Conservation (phyloP, 441 rosid species). For the Geranium incanum region DNA sequence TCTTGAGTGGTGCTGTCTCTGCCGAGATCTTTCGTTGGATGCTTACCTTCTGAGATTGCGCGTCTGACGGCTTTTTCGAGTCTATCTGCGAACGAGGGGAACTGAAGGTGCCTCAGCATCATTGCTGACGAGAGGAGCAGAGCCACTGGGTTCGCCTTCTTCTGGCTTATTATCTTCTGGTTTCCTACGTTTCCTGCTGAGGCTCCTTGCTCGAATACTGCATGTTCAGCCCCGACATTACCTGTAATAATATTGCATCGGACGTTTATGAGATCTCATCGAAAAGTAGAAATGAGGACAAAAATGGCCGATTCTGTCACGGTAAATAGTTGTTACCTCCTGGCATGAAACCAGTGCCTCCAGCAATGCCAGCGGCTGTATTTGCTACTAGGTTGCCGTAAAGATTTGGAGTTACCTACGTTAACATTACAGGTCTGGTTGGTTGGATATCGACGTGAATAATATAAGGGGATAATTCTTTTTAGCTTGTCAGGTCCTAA, state of each 20-base stretch:
- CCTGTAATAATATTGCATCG: constrained; percentile 17
- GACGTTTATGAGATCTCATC: neutral
- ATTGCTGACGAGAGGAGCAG: constrained; percentile 24
- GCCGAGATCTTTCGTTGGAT: constrained; percentile 21
- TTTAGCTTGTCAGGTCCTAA: too few relatives aligned
- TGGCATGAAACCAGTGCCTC: constrained; percentile 5
- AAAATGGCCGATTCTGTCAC: too few relatives aligned
- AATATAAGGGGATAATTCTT: too few relatives aligned
- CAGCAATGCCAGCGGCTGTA: neutral
- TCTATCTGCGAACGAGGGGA: constrained; percentile 19
- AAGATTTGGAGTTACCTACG: constrained; percentile 3
- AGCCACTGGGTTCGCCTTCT: constrained; percentile 25
- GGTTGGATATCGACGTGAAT: neutral
- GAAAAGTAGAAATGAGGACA: neutral
- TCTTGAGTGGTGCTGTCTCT: constrained; percentile 26
- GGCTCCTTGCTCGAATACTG: constrained; percentile 26
- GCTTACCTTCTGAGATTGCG: constrained; percentile 19
- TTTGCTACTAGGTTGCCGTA: neutral
- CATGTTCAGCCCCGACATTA: constrained; percentile 25
- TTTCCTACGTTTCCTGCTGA: constrained; percentile 27
- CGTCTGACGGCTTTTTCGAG: constrained; percentile 22
- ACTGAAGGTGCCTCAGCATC: constrained; percentile 12
- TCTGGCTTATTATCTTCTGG: constrained; percentile 18
- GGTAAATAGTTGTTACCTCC: neutral
- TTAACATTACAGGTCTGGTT: neutral